Evolutionary conservation across 2,329 filamentous ascomycete species (phyloP), one percentile per base, ranked within the genome.

Genomic region (Fusarium sp.): DNA sequence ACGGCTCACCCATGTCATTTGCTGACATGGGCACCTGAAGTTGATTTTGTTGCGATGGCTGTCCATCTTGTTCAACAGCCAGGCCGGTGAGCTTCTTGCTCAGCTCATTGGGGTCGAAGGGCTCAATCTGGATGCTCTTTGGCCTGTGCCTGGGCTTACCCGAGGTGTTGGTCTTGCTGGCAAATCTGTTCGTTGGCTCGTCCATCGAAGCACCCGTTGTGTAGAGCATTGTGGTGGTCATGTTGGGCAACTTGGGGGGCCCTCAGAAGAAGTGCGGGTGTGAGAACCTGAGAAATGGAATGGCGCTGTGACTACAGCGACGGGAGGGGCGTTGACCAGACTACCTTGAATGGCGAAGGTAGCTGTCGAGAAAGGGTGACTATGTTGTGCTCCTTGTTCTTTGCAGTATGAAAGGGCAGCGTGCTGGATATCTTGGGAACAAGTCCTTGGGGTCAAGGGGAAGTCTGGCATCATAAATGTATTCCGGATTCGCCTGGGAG

Each of bases 101-200:
- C 31, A 92, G 80, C 65, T 92, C 89, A 31, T 88, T 85, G 0
- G 90, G 84, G 69, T 91, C 89, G 54, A 91, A 80, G 2, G 83
- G 80, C 35, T 80, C 74, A 13, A 82, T 78, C 1, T 76, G 74
- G 27, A 78, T 73, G 14, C 76, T 68, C 45, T 72, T 74, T 47
- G 77, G 77, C 33, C 77, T 70, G 57, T 76, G 70, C 42, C 74
- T 77, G 13, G 70, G 58, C 45, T 67, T 80, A 14, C 65, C 72
- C 10, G 66, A 62, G 27, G 31, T 25, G 33, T 45, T 66, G 52
- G 59, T 70, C 31, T 54, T 65, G 29, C 40, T 31, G 29, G 66
- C 25, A 50, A 75, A 63, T 22, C 56, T 59, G 38, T 73, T 64
- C 3, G 33, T 47, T 29, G 66, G 60, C 31, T 74, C 69, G 14